Percentiles rank a stretch among this genome's conserved stretches.
phyloP scores from a whole-genome alignment of 805 yeast genomes.

The Ogataea paraovalis region DNA sequence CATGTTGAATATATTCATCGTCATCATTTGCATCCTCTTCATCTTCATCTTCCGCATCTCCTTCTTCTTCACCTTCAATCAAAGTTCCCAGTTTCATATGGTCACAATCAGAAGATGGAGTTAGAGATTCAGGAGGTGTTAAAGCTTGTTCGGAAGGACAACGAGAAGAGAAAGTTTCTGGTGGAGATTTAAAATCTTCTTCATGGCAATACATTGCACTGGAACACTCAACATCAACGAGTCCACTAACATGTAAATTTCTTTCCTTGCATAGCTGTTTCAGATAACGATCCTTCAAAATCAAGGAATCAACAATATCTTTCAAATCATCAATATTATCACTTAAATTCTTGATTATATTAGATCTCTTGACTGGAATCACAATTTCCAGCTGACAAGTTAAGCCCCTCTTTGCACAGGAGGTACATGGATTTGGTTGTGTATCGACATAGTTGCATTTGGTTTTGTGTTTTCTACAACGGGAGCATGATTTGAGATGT shows the following conservation, averaged over 20 bases:
- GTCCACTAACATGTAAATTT: constrained; percentile 30
- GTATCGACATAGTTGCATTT: constrained; percentile 55
- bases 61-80: not conserved
- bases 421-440: constrained; percentile 53
- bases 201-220: constrained; percentile 3
- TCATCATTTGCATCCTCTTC: not conserved
- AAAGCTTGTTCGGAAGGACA: not conserved
- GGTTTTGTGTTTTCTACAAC: constrained; percentile 65
- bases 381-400: constrained; percentile 55
- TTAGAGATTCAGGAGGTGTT: not conserved
- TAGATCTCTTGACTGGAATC: constrained; percentile 46
- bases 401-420: constrained; percentile 49
- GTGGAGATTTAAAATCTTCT: not conserved
- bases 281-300: constrained; percentile 24
- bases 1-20: not conserved
- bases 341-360: constrained; percentile 33
- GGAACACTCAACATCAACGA: constrained; percentile 22
- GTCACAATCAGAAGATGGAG: not conserved
- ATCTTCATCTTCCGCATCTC: not conserved
- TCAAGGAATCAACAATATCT: constrained; percentile 25
- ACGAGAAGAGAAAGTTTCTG: not conserved
- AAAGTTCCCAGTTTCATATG: not conserved
- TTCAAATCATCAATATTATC: constrained; percentile 31
- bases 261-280: constrained; percentile 21
- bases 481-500: constrained; percentile 52